Conservation (phyloP, 2,329 filamentous ascomycete genomes). For the Fusarium circinatum region DNA sequence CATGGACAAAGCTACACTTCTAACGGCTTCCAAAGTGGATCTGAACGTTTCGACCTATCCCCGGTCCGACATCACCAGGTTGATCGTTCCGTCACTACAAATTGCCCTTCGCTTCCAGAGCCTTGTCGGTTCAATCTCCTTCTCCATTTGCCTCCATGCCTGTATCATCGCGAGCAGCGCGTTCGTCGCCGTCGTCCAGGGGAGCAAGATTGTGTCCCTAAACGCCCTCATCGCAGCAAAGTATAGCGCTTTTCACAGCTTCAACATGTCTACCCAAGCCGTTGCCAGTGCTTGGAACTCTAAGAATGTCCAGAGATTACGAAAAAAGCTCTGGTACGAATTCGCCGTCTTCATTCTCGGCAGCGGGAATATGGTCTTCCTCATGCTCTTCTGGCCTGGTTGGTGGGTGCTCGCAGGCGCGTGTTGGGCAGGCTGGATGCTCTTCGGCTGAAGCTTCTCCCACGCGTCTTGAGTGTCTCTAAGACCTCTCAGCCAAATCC, state of each 20-base stretch:
- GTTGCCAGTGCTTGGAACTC: constrained; percentile 52
- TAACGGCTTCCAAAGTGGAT: constrained; percentile 52
- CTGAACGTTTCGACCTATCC: constrained; percentile 44
- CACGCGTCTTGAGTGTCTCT: constrained; percentile 3
- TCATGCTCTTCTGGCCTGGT: constrained; percentile 67
- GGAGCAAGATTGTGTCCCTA: constrained; percentile 41
- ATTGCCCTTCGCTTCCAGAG: constrained; percentile 50
- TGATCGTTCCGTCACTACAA: constrained; percentile 49
- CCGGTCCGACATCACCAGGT: constrained; percentile 47
- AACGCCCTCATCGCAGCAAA: constrained; percentile 44
- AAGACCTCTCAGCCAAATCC: constrained; percentile 15
- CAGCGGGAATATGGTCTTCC: constrained; percentile 58
- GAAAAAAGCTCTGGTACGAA: constrained; percentile 62
- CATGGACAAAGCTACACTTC: constrained; percentile 52
- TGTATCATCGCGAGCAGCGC: constrained; percentile 47
- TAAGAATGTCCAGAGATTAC: constrained; percentile 48
- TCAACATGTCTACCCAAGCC: constrained; percentile 45
- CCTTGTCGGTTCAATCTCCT: constrained; percentile 45
- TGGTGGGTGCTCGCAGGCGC: constrained; percentile 60
- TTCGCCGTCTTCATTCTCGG: constrained; percentile 63
- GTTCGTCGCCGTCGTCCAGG: constrained; percentile 37
- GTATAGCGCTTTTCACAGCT: constrained; percentile 45
- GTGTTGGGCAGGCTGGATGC: constrained; percentile 49
- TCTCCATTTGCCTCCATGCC: constrained; percentile 47
- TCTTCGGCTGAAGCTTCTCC: constrained; percentile 47